Conservation (phyloP, 768 basidiomycete genomes). For the Mycena amicta region DNA sequence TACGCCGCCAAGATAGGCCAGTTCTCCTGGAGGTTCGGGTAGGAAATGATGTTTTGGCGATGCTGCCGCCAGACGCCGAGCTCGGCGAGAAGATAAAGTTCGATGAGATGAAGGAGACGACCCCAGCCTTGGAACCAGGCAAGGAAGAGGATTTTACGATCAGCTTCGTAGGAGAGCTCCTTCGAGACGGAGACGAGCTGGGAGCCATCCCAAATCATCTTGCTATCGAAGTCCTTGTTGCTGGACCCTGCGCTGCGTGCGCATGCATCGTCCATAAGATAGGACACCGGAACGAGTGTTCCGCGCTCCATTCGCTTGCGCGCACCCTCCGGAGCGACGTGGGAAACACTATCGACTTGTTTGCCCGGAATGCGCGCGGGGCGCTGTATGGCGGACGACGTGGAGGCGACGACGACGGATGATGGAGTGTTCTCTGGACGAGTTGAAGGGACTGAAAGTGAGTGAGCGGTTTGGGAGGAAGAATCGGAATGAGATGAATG, state of each 20-base stretch:
- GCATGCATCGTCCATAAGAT: background rate
- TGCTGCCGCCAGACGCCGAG: background rate
- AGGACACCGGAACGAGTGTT: background rate
- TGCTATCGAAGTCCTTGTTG: background rate
- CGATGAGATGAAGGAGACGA: background rate
- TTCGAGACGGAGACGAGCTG: background rate
- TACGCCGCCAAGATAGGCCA: background rate
- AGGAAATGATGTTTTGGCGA: background rate
- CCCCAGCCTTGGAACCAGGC: background rate
- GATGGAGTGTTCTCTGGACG: too few relatives aligned
- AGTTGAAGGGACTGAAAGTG: too few relatives aligned
- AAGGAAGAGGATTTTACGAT: background rate
- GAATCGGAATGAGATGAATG: background rate
- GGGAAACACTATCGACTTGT: background rate
- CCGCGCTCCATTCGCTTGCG: background rate
- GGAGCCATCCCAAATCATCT: background rate
- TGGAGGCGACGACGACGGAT: background rate
- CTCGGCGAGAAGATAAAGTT: background rate
- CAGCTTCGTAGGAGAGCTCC: background rate
- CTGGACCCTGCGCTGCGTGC: too few relatives aligned
- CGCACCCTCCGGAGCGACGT: background rate
- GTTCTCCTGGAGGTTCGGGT: background rate
- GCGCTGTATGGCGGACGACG: background rate
- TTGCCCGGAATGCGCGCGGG: background rate
- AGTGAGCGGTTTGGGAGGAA: background rate